A percentile compares a stretch with the other conserved stretches of the same genome.
Conservation (phyloP, 139 green algal species). For the Tetradesmus obliquus region DNA sequence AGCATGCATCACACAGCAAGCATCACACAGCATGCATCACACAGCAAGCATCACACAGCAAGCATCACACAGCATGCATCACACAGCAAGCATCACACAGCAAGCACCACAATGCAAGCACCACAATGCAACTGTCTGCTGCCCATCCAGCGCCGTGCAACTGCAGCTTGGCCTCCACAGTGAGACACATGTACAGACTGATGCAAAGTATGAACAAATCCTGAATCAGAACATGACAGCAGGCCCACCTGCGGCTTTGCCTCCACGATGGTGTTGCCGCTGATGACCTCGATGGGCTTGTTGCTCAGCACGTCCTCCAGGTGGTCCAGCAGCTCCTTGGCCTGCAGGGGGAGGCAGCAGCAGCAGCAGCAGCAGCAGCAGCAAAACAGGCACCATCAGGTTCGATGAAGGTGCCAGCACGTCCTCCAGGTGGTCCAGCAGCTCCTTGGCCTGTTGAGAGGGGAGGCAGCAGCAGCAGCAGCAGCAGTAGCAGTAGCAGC, state of each 20-base stretch:
- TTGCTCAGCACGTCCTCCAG: conserved; percentile 95
- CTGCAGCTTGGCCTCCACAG: too few relatives aligned
- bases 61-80: too few relatives aligned
- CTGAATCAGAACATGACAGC: too few relatives aligned
- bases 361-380: neutral
- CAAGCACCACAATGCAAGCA: too few relatives aligned
- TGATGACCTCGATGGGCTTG: conserved; percentile 91
- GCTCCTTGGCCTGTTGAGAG: conserved; percentile 90
- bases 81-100: too few relatives aligned
- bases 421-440: conserved; percentile 97
- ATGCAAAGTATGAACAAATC: too few relatives aligned
- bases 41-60: too few relatives aligned
- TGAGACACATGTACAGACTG: too few relatives aligned
- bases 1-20: too few relatives aligned
- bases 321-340: conserved; percentile 99
- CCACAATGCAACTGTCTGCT: too few relatives aligned
- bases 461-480: neutral
- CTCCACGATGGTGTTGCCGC: conserved; percentile 89
- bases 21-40: too few relatives aligned
- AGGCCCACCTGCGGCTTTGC: conserved; percentile 84
- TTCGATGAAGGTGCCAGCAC: conserved; percentile 69
- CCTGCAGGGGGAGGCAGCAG: conserved; percentile 54
- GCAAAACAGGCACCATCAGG: neutral
- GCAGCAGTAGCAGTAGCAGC: neutral
- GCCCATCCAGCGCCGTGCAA: too few relatives aligned